Evolutionary conservation across 1,284 basidiomycete species (phyloP), one percentile per base, ranked within the genome.

Genomic region (Apiotrichum porosum): DNA sequence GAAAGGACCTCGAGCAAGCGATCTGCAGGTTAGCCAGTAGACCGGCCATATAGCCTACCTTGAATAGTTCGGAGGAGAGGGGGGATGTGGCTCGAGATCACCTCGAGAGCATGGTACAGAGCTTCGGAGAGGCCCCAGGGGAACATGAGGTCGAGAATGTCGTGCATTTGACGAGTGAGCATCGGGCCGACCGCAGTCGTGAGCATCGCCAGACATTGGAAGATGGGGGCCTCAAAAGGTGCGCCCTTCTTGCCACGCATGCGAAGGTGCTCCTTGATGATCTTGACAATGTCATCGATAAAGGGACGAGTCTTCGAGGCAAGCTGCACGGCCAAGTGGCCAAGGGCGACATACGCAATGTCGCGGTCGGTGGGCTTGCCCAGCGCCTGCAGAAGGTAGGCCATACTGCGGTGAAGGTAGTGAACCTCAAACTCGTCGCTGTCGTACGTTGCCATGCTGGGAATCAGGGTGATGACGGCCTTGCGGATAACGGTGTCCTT

Each of bases 171-270:
- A 65, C 93, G 90, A 1, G 95, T 97, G 43, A 99, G 78, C 66
- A 93, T 94, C 1, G 93, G 92, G 0, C 95, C 95, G 32, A 99
- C 92, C 5, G 95, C 91, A 0, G 84, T 83, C 1, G 93, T 92
- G 42, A 98, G 78, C 88, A 97, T 93, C 30, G 91, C 91, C 41
- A 98, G 82, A 71, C 95, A 98, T 76, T 97, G 89, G 68, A 99
- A 98, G 57, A 98, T 93, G 0, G 94, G 88, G 54, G 90, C 90
- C 73, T 97, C 94, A 14, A 87, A 84, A 5, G 88, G 87, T 3
- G 89, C 88, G 63, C 90, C 91, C 79, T 94, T 97, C 71, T 86
- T 90, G 37, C 90, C 92, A 69, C 87, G 78, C 62, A 83, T 81
- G 63, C 88, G 84, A 31, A 99, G 73, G 18, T 89, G 90, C 52